Evolutionary conservation across 23 red algal genomes (phyloP), one percentile per base, ranked within the genome.

Genomic region (Cyanidiococcus yangmingshanensis): DNA sequence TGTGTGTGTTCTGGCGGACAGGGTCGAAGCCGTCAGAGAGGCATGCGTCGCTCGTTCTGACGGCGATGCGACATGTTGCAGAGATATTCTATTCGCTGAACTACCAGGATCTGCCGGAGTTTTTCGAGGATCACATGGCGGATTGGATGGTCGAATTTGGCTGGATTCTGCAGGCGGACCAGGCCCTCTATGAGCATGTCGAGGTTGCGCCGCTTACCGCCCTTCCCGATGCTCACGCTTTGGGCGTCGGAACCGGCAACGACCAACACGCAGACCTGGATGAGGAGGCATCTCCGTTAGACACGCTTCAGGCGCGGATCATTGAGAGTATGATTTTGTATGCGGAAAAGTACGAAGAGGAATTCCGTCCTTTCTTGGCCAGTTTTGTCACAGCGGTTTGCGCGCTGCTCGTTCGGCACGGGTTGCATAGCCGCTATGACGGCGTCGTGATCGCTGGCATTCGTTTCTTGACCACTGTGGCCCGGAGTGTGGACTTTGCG

Each of bases 101-200:
- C 39, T 98, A 84, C 84, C 94, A 98, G 77, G 87, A 98, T 57
- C 78, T 98, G 38, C 94, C 94, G 39, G 88, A 86, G 40, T 91
- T 80, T 59, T 91, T 98, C 80, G 94, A 98, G 68, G 94, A 98
- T 41, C 74, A 91, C 50, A 74, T 98, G 80, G 71, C 77, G 50
- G 83, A 74, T 38, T 89, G 87, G 57, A 92, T 92, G 85, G 82
- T 75, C 7, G 74, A 40, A 21, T 68, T 98, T 17, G 58, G 58
- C 35, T 50, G 79, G 39, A 68, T 98, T 24, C 75, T 98, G 25
- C 79, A 77, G 27, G 86, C 79, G 31, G 77, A 86, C 31, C 80
- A 57, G 26, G 75, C 84, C n/a, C 78, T 29, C 0, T 58, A 86
- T 31, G 82, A 87, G 41, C 76, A 51, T 0, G 71, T 74, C 38